Conservation (phyloP, 192 early-diverging fungal species). For the Podila epigama region DNA sequence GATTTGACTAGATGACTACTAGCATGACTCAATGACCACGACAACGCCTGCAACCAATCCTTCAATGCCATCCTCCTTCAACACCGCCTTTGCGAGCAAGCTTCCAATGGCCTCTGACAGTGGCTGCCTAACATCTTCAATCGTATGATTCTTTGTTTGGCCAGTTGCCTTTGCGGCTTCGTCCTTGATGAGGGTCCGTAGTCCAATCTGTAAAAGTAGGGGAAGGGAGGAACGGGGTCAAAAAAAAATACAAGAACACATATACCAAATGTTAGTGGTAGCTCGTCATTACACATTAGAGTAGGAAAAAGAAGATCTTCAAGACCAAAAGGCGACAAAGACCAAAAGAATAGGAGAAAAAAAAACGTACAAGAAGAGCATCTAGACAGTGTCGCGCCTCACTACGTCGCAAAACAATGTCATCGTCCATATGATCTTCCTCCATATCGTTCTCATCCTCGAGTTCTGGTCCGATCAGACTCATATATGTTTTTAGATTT, state of each 20-base stretch:
- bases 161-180: slow-evolving; percentile 10
- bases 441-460: slow-evolving; percentile 22
- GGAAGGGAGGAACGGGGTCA: not conserved
- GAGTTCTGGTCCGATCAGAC: slow-evolving; percentile 46
- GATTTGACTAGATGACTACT: not conserved
- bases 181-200: slow-evolving; percentile 29
- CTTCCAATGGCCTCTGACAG: slow-evolving; percentile 24
- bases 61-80: slow-evolving; percentile 17
- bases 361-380: slow-evolving; percentile 55
- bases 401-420: slow-evolving; percentile 11
- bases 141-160: slow-evolving; percentile 1
- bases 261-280: not conserved
- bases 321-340: not conserved
- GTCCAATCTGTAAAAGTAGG: slow-evolving; percentile 8
- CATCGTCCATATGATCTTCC: slow-evolving; percentile 5
- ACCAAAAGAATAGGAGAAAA: not conserved
- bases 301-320: not conserved
- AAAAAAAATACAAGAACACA: not conserved
- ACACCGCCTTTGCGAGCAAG: slow-evolving; percentile 9
- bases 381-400: slow-evolving; percentile 56
- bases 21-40: slow-evolving; percentile 31
- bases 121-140: slow-evolving; percentile 29
- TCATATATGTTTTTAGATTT: slow-evolving; percentile 73
- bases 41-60: slow-evolving; percentile 14
- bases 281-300: not conserved